phyloP scores from a whole-genome alignment of 169 alveolate genomes.

The Fabrea salina region DNA sequence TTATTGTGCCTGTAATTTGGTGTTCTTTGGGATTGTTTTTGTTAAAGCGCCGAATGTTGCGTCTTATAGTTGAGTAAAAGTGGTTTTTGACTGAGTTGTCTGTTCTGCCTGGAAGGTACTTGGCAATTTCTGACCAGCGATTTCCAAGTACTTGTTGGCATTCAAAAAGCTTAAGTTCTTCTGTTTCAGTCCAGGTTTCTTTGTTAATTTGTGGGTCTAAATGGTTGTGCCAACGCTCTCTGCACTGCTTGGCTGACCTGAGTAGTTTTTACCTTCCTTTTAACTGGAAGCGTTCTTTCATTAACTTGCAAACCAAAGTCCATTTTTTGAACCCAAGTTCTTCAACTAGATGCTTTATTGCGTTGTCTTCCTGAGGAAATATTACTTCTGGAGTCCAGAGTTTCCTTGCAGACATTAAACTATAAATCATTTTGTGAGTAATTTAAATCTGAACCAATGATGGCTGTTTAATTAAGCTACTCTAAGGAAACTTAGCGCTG shows the following conservation, averaged over 20 bases:
- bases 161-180: conserved; percentile 67
- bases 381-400: background rate
- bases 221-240: conserved; percentile 87
- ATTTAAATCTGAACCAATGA: too few relatives aligned
- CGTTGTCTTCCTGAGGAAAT: conserved; percentile 20
- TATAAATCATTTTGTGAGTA: too few relatives aligned
- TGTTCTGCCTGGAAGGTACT: conserved; percentile 73
- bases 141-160: conserved; percentile 67
- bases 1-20: background rate
- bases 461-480: too few relatives aligned
- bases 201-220: conserved; percentile 73
- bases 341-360: conserved; percentile 32
- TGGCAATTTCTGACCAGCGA: conserved; percentile 76
- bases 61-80: conserved; percentile 62
- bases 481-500: too few relatives aligned
- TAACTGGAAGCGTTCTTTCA: background rate
- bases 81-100: conserved; percentile 79
- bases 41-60: conserved; percentile 33
- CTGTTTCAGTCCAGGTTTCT: conserved; percentile 66
- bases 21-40: background rate
- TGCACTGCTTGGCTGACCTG: conserved; percentile 80
- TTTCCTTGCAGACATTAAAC: too few relatives aligned
- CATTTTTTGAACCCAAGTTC: conserved; percentile 35
- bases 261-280: conserved; percentile 30
- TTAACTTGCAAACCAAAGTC: background rate